phyloP scores from a whole-genome alignment of 129 eudicot genomes.

The Chrysanthemum seticuspe region DNA sequence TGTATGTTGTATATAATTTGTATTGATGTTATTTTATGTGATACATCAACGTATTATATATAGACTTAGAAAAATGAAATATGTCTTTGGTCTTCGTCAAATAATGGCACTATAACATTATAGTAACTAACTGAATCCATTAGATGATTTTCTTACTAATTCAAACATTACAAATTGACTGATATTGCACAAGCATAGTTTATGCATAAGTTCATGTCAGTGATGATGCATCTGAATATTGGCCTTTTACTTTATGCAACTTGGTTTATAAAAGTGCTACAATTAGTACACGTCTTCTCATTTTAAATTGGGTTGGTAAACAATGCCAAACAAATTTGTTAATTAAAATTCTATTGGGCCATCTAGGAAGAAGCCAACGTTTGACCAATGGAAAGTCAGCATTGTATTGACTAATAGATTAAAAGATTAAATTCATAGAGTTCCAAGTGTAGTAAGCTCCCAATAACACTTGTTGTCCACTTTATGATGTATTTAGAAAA shows the following conservation, averaged over 20 bases:
- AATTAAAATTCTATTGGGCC: not conserved
- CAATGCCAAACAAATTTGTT: slow-evolving; percentile 16
- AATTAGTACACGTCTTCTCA: not conserved
- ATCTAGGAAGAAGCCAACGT: not conserved
- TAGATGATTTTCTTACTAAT: not conserved
- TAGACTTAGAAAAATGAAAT: no score
- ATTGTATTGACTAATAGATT: not conserved
- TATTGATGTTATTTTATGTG: no score
- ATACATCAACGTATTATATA: no score
- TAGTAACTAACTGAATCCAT: no score
- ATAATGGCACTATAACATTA: no score
- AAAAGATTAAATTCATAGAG: slow-evolving; percentile 2
- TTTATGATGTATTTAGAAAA: no score
- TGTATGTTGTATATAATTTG: no score
- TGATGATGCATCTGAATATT: slow-evolving; percentile 18
- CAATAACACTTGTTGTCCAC: no score
- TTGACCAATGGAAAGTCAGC: slow-evolving; percentile 10
- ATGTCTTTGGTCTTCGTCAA: no score
- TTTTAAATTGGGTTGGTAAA: slow-evolving; percentile 15
- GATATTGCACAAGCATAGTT: not conserved
- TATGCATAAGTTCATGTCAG: slow-evolving; percentile 1
- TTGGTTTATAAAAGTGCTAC: not conserved
- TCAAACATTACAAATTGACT: not conserved
- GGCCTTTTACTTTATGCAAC: slow-evolving; percentile 9
- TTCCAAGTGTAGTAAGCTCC: not conserved